A percentile compares a stretch with the other conserved stretches of the same genome.
Conservation (phyloP, 1,284 basidiomycete species). For the Boletus sp. region DNA sequence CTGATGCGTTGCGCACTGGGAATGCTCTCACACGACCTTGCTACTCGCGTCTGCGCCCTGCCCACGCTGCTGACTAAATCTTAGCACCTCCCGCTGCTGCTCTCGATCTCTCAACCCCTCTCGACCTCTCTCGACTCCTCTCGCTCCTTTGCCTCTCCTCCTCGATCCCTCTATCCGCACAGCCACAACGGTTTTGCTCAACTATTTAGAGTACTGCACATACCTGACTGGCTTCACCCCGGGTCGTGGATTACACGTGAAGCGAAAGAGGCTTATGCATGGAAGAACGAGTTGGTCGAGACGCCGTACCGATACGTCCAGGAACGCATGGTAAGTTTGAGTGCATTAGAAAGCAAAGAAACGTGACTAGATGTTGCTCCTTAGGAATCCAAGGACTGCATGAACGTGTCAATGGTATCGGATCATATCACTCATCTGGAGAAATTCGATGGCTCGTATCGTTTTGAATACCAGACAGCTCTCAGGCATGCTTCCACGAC, state of each 20-base stretch:
- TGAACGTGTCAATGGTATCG: slow-evolving; percentile 20
- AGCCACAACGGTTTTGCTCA: no score
- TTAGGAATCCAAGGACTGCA: slow-evolving; percentile 10
- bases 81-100: no score
- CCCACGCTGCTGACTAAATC: no score
- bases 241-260: neutral
- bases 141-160: no score
- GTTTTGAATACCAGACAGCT: slow-evolving; percentile 5
- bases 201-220: slow-evolving; percentile 14
- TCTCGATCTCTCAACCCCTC: no score
- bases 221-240: slow-evolving; percentile 22
- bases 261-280: neutral
- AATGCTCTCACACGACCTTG: no score
- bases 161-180: no score
- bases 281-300: slow-evolving; percentile 13
- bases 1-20: no score
- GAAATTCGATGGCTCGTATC: neutral
- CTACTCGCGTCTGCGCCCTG: no score
- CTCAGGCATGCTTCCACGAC: slow-evolving; percentile 11
- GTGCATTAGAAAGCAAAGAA: no score
- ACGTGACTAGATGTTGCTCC: neutral
- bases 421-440: slow-evolving; percentile 21
- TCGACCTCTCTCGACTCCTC: no score
- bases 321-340: slow-evolving; percentile 11
- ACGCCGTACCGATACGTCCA: slow-evolving; percentile 14